phyloP scores from a whole-genome alignment of 2,329 filamentous ascomycete species.

The Cadophora luteo-olivacea region DNA sequence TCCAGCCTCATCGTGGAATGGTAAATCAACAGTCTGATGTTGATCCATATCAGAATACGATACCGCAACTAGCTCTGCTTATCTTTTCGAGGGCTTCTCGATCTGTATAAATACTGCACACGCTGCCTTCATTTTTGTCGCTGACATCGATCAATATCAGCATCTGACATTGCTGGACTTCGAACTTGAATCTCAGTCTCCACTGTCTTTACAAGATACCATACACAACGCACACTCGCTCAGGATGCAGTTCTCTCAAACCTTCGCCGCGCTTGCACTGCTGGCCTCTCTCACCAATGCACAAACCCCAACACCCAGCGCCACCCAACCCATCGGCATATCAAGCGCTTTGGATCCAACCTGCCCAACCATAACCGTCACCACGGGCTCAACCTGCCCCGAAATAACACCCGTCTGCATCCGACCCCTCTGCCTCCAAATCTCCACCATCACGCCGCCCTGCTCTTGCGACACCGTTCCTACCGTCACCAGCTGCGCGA shows the following conservation, averaged over 20 bases:
- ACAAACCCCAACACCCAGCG: background rate
- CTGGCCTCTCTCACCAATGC: background rate
- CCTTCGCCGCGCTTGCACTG: background rate
- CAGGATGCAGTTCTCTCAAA: background rate
- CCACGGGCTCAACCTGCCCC: slow-evolving; percentile 6
- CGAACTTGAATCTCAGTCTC: background rate
- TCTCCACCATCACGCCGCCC: slow-evolving; percentile 2
- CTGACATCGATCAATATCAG: background rate
- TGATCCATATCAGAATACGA: background rate
- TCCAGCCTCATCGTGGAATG: background rate
- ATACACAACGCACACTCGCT: background rate
- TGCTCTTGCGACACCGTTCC: slow-evolving; percentile 13
- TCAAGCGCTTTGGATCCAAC: background rate
- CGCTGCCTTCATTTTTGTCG: background rate
- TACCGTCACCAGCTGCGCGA: background rate
- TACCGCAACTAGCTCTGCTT: background rate
- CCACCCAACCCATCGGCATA: background rate
- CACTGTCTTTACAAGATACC: background rate
- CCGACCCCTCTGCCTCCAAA: background rate
- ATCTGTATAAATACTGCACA: background rate
- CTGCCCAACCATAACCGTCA: slow-evolving; percentile 14
- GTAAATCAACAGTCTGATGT: background rate
- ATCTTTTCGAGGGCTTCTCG: background rate
- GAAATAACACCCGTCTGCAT: background rate
- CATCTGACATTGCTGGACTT: background rate